phyloP scores from a whole-genome alignment of 352 stramenopile species.

The Phytophthora vignae region DNA sequence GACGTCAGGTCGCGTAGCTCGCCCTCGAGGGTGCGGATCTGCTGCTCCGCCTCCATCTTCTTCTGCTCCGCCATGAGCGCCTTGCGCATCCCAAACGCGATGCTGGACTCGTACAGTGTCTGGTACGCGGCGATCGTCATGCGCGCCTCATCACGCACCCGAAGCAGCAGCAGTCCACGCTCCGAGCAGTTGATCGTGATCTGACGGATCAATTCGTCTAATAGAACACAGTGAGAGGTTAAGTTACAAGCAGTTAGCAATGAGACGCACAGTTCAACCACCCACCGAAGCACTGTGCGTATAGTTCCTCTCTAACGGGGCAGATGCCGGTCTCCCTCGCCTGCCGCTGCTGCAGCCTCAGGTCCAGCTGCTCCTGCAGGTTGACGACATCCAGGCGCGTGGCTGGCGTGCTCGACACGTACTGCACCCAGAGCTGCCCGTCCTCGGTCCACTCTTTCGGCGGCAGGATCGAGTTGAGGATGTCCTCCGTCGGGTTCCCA shows the following conservation, averaged over 20 bases:
- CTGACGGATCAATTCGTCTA: constrained; percentile 93
- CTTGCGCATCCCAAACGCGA: constrained; percentile 95
- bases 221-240: not conserved
- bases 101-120: no score
- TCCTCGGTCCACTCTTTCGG: constrained; percentile 92
- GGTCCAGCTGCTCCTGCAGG: constrained; percentile 91
- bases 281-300: constrained; percentile 92
- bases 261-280: not conserved
- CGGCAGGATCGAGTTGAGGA: constrained; percentile 92
- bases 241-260: not conserved
- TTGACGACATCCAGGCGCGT: constrained; percentile 94
- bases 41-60: constrained; percentile 89
- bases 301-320: constrained; percentile 92
- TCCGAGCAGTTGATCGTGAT: constrained; percentile 95
- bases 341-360: constrained; percentile 91
- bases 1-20: constrained; percentile 82
- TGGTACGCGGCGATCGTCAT: constrained; percentile 78
- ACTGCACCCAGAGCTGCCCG: constrained; percentile 93
- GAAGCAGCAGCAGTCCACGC: constrained; percentile 88
- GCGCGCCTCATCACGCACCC: constrained; percentile 91
- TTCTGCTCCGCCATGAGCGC: constrained; percentile 93
- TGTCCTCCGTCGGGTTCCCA: constrained; percentile 87
- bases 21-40: constrained; percentile 79
- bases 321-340: constrained; percentile 94
- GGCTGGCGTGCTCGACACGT: constrained; percentile 92